Percentiles rank a stretch among this genome's conserved stretches.
These are phyloP conservation scores for Candida oleophila DNA, from an alignment of 805 yeast species.

Conservation along the genomic window DNA sequence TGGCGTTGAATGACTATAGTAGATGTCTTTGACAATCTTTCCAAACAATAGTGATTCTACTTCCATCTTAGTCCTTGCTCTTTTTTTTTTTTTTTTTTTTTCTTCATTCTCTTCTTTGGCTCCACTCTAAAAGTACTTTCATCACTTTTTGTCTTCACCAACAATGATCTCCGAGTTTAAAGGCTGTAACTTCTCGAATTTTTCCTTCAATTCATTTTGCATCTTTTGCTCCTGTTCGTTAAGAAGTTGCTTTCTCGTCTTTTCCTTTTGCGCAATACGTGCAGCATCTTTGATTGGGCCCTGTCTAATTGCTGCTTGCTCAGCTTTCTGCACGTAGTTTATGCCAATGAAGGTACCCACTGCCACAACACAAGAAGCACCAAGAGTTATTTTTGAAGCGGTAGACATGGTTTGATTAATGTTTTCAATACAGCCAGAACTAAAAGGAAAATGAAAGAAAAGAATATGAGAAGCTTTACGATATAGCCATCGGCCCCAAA, in stretches of 20 bases:
- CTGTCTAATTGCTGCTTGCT: constrained; percentile 68
- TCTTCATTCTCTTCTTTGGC: not conserved
- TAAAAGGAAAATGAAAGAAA: no score
- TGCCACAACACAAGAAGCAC: constrained; percentile 52
- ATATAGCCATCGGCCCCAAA: no score
- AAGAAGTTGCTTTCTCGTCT: constrained; percentile 42
- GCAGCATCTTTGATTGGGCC: constrained; percentile 86
- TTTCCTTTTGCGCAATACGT: constrained; percentile 50
- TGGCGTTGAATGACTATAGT: no score
- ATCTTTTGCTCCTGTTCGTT: constrained; percentile 66
- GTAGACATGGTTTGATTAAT: constrained; percentile 58
- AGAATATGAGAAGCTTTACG: no score
- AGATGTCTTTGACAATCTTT: no score
- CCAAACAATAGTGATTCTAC: no score
- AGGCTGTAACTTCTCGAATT: constrained; percentile 63
- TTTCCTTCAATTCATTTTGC: constrained; percentile 58
- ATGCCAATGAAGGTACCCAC: constrained; percentile 65
- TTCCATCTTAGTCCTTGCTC: no score
- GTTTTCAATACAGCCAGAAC: no score
- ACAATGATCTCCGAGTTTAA: constrained; percentile 38
- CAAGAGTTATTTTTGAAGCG: constrained; percentile 76
- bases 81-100: not conserved
- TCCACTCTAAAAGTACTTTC: not conserved
- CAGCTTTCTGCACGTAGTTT: constrained; percentile 65
- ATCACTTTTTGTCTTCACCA: constrained; percentile 21